phyloP scores from a whole-genome alignment of 805 yeast species.

The Saccharomycopsis oosterbeekiorum region DNA sequence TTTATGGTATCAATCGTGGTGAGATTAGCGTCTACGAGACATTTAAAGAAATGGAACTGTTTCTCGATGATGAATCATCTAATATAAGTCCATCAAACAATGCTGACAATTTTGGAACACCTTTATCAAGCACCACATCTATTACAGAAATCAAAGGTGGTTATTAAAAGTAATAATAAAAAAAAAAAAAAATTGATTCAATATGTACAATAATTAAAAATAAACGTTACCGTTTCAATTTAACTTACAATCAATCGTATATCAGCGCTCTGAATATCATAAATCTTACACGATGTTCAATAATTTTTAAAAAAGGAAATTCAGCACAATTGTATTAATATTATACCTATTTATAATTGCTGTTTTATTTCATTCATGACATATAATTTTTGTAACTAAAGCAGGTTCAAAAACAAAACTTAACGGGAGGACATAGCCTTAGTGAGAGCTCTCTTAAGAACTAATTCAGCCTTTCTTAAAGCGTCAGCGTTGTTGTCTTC shows the following conservation, averaged over 20 bases:
- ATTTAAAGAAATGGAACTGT: conserved; percentile 41
- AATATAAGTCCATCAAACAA: background rate
- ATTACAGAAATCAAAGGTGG: background rate
- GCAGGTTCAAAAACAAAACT: conserved; percentile 23
- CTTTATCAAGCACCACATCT: background rate
- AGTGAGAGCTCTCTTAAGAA: conserved; percentile 98
- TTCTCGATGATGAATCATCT: background rate
- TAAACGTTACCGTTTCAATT: too few relatives aligned
- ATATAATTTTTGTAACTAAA: conserved; percentile 1
- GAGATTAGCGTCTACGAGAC: conserved; percentile 52
- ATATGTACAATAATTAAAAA: background rate
- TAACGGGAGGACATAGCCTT: conserved; percentile 98
- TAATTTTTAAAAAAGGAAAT: background rate
- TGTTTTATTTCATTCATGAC: conserved; percentile 1
- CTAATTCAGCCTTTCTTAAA: conserved; percentile 97
- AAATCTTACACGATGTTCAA: background rate
- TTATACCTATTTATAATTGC: background rate
- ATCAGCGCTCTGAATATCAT: background rate
- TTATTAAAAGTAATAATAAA: background rate
- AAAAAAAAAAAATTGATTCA: background rate
- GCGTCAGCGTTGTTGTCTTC: conserved; percentile 97
- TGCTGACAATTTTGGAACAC: background rate
- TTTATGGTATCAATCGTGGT: conserved; percentile 55
- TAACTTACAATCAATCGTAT: too few relatives aligned
- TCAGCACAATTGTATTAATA: conserved; percentile 2